Base-by-base conservation (phyloP, 176 grass and related monocot genomes). In the Bromus sterilis region DNA sequence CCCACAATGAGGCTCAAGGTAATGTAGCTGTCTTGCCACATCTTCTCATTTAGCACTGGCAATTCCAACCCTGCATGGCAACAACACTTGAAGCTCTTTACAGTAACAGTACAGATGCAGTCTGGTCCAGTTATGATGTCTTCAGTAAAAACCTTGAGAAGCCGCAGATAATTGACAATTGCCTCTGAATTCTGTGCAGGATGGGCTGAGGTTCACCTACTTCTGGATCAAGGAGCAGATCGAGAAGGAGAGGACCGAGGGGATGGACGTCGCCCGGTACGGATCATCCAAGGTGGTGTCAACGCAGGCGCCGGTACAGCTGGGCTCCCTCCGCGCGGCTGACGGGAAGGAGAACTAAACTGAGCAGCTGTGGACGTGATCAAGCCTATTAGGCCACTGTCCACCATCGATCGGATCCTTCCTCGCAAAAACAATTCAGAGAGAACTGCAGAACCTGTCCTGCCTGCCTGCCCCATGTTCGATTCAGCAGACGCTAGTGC, bases 141-240 rank as follows among this genome's bases (percentile, higher is more conserved):
- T 9, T 39, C 7, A 31, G 41, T 58, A 31, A 56, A 33, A 37
- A 9, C 53, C 14, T 77, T 10, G 0, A 6, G 28, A 34, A 35
- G 3, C 34, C 4, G 1, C 2, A 34, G 33, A 13, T 14, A 28
- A n/a, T 53, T 51, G 9, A 53, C 11, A 63, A 25, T 4, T 4
- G 18, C 9, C n/a, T 61, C 8, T 24, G 42, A 80, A 63, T 30
- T 20, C 4, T 28, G 23, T 68, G 80, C 77, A 94, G 94, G 92
- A 97, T 28, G 94, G 94, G 8, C 79, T 97, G 68, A 97, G 80
- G 56, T 80, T 97, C 74, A 97, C 94, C 10, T 97, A 97, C 80
- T 97, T 87, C 77, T 97, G 94, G 94, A 97, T 97, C 74, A 97
- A 92, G 80, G 94, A 97, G 70, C 94, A 97, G 66, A 81, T 97